phyloP scores from a whole-genome alignment of 2,329 filamentous ascomycete species.

The Ilyonectria destructans region DNA sequence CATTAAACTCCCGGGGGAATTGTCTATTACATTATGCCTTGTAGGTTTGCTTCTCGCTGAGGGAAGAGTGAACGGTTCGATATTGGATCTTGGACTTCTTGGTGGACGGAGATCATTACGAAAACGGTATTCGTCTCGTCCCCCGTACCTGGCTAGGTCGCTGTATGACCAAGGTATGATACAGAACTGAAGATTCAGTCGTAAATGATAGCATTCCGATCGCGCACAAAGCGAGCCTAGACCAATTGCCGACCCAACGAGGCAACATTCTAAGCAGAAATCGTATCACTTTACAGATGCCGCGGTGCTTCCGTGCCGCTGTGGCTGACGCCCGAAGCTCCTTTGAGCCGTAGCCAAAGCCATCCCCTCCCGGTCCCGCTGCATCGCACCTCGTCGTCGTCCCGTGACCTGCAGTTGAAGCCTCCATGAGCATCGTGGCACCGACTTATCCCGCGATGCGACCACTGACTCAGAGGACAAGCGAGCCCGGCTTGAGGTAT shows the following conservation, averaged over 20 bases:
- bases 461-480: slow-evolving; percentile 9
- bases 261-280: slow-evolving; percentile 1
- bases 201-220: slow-evolving; percentile 19
- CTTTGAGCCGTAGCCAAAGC: slow-evolving; percentile 1
- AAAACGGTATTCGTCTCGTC: slow-evolving; percentile 10
- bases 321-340: background rate
- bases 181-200: slow-evolving; percentile 3
- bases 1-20: background rate
- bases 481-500: background rate
- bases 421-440: slow-evolving; percentile 4
- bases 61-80: slow-evolving; percentile 38
- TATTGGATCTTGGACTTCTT: slow-evolving; percentile 38
- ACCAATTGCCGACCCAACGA: slow-evolving; percentile 18
- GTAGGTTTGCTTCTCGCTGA: slow-evolving; percentile 5
- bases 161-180: slow-evolving; percentile 9
- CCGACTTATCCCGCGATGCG: slow-evolving; percentile 4
- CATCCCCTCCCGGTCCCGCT: slow-evolving; percentile 5
- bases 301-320: slow-evolving; percentile 5
- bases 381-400: slow-evolving; percentile 24
- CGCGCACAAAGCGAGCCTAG: background rate
- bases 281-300: slow-evolving; percentile 8
- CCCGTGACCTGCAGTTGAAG: slow-evolving; percentile 12
- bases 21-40: background rate
- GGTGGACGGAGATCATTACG: slow-evolving; percentile 21
- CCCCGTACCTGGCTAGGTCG: slow-evolving; percentile 2